Evolutionary conservation across 208 protist genomes (phyloP), one percentile per base, ranked within the genome.

Genomic region (Acanthamoeba lenticulata): DNA sequence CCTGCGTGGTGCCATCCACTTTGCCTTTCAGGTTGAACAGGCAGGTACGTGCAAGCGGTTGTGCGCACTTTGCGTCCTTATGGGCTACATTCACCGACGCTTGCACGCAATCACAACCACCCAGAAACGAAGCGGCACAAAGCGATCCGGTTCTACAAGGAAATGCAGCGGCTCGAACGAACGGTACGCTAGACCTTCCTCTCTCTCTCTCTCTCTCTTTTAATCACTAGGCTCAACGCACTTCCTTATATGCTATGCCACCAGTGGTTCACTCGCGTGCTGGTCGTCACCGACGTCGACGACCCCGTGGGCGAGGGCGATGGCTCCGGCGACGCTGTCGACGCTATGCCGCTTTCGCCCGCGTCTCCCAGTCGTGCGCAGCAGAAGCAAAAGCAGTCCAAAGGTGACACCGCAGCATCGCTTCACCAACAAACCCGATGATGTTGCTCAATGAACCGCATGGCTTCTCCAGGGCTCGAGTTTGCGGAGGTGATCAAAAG

Each of bases 71-170:
- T n/a, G n/a, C n/a, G n/a, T n/a, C n/a, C n/a, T n/a, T n/a, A 36
- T 40, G 36, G 13, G 17, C 24, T 29, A 6, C 65, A 74, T 34
- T 32, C 4, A 29, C 29, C 65, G 21, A 38, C n/a, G 15, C 65
- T 19, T 24, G 15, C 34, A 17, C 34, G 7, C 24, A 36, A 19
- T 17, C 65, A 32, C 17, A 27, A n/a, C 21, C 52, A 2, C n/a
- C 27, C 34, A 79, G 67, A 45, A 34, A 42, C 67, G 36, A 79
- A 45, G 38, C 67, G 67, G 13, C 67, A 79, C 67, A 79, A 79
- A 34, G 67, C 67, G 27, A 79, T 79, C 34, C 29, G 67, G 38
- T 79, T 79, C 34, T 79, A 79, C 15, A 79, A 79, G 67, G 67
- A 79, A 44, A 79, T 79, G 67, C 67, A 38, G 32, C 34, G 38